Conservation (phyloP, 257 asterid species). For the Oldenlandia corymbosa region DNA sequence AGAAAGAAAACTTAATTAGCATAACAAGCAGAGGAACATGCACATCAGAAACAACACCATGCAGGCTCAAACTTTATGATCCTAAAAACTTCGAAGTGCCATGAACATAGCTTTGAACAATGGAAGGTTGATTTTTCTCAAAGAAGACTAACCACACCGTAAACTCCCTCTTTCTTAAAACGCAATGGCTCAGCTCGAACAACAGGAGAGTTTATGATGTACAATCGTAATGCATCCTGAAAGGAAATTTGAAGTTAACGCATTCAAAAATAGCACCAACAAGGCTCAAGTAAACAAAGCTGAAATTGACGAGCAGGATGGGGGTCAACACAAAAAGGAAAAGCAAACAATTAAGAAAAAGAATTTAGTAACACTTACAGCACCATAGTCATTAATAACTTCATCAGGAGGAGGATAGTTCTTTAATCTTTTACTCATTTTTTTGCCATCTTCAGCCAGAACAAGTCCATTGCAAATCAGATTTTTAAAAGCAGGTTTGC, state of each 20-base stretch:
- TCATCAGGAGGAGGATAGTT: conserved; percentile 94
- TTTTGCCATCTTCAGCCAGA: conserved; percentile 95
- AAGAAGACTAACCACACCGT: conserved; percentile 52
- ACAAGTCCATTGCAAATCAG: conserved; percentile 99
- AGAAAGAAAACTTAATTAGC: neutral
- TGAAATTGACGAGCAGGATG: neutral
- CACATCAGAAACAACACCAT: neutral
- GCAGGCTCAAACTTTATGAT: neutral
- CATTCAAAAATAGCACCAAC: neutral
- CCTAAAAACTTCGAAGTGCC: neutral
- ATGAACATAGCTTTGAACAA: neutral
- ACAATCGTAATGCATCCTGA: conserved; percentile 78
- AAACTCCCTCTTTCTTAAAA: conserved; percentile 88
- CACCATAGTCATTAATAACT: conserved; percentile 92
- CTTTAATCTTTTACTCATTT: conserved; percentile 93
- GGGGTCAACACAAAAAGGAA: neutral
- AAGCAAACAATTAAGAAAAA: conserved; percentile 1
- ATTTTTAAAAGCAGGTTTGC: conserved; percentile 92
- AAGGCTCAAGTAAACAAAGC: neutral
- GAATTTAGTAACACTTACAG: conserved; percentile 36
- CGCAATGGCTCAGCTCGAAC: conserved; percentile 99
- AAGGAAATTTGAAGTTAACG: neutral
- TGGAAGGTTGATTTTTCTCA: neutral
- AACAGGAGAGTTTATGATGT: conserved; percentile 94
- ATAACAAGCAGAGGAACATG: neutral